Percentiles rank a stretch among this genome's conserved stretches.
Conservation (phyloP, 257 asterid species). For the Eustoma russellianum region DNA sequence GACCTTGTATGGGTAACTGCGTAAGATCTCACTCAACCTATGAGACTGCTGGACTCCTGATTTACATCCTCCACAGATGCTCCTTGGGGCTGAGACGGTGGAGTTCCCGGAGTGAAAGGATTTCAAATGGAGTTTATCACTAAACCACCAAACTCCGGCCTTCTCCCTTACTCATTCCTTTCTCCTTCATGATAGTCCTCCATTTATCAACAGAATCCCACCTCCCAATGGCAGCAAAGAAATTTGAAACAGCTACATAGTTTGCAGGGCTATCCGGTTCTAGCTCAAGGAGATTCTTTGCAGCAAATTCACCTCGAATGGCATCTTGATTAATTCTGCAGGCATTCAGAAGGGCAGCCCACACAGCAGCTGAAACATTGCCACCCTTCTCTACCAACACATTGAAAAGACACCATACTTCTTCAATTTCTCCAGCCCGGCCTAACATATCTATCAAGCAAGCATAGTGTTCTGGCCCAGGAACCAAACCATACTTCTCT, state of each 20-base stretch:
- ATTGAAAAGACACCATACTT: conserved; percentile 13
- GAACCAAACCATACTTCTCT: conserved; percentile 13
- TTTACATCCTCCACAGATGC: too few species aligned
- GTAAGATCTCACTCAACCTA: too few species aligned
- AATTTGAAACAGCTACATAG: conserved; percentile 20
- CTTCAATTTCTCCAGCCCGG: conserved; percentile 20
- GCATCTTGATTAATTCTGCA: conserved; percentile 23
- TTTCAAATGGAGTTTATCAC: neutral
- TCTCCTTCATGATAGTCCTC: conserved; percentile 18
- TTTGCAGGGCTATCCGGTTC: conserved; percentile 23
- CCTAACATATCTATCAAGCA: conserved; percentile 25
- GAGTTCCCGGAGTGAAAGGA: too few species aligned
- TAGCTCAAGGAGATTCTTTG: conserved; percentile 13
- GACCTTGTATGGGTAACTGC: too few species aligned
- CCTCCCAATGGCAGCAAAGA: conserved; percentile 17
- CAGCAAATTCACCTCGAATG: conserved; percentile 16
- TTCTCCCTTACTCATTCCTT: conserved; percentile 13
- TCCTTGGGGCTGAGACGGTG: too few species aligned
- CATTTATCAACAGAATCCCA: conserved; percentile 24
- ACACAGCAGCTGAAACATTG: conserved; percentile 16
- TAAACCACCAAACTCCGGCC: conserved; percentile 15
- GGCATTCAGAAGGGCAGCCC: conserved; percentile 21
- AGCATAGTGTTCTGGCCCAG: conserved; percentile 24
- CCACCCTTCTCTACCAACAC: conserved; percentile 11
- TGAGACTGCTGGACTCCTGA: too few species aligned